Evolutionary conservation across 108 stramenopile genomes (phyloP).

Genomic region (Epithemia pelagica): DNA sequence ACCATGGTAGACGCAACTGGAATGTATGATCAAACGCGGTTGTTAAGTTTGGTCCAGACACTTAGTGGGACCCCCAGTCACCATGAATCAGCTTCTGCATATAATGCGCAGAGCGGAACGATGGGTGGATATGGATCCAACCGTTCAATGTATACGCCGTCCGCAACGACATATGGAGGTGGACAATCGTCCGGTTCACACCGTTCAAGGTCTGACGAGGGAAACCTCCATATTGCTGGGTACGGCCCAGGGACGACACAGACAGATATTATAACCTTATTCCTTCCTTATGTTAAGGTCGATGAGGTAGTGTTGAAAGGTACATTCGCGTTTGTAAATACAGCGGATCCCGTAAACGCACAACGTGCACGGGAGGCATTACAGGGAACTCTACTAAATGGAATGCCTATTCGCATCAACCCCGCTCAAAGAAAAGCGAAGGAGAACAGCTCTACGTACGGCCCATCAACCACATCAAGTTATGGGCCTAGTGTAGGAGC

Average conservation of each 20-base stretch:
- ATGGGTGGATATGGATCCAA: slow-evolving; percentile 21
- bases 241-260: slow-evolving; percentile 77
- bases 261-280: slow-evolving; percentile 62
- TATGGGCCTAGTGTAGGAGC: slow-evolving; percentile 4
- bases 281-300: slow-evolving; percentile 77
- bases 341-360: slow-evolving; percentile 66
- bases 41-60: slow-evolving; percentile 72
- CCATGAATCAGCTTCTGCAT: slow-evolving; percentile 12
- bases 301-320: slow-evolving; percentile 74
- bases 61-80: slow-evolving; percentile 21
- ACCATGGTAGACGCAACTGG: slow-evolving; percentile 73
- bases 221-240: slow-evolving; percentile 80
- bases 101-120: slow-evolving; percentile 27
- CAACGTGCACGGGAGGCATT: slow-evolving; percentile 63
- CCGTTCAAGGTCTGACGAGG: slow-evolving; percentile 42
- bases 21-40: slow-evolving; percentile 62
- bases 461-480: background rate
- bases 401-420: slow-evolving; percentile 74
- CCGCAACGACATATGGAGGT: slow-evolving; percentile 1
- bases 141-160: background rate
- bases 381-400: slow-evolving; percentile 69
- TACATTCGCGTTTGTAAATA: slow-evolving; percentile 79
- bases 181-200: background rate
- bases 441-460: slow-evolving; percentile 13
- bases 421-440: slow-evolving; percentile 61